phyloP scores from a whole-genome alignment of 345 rosid genomes.

The Trapa incisa region DNA sequence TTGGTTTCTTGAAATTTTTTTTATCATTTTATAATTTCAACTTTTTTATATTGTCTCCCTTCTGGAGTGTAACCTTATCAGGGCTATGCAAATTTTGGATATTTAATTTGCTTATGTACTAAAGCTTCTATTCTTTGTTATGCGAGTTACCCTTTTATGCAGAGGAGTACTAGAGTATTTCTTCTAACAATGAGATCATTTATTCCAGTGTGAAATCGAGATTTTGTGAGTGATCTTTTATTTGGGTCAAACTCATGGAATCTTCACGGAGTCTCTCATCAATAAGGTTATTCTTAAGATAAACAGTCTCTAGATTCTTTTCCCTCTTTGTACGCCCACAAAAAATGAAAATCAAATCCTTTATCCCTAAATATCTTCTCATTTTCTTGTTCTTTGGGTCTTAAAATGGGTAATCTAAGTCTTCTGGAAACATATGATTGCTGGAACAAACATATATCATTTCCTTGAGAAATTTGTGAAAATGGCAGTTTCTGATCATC shows the following conservation, averaged over 20 bases:
- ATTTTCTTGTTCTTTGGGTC: not conserved
- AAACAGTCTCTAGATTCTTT: constrained; percentile 14
- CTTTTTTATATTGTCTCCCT: not conserved
- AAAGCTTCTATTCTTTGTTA: not conserved
- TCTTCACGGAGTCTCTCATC: constrained; percentile 31
- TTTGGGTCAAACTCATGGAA: constrained; percentile 60
- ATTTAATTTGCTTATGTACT: not conserved
- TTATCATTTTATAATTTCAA: not conserved
- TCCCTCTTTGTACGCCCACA: not conserved
- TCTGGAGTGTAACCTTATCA: not conserved
- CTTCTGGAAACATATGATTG: no score
- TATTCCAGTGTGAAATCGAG: constrained; percentile 61
- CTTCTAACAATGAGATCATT: not conserved
- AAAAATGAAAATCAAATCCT: not conserved
- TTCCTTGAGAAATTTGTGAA: not conserved
- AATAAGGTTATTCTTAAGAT: constrained; percentile 54
- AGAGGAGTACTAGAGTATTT: not conserved
- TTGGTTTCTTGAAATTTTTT: not conserved
- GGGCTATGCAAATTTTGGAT: not conserved
- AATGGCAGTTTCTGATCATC: not conserved
- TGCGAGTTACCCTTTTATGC: not conserved
- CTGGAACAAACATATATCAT: not conserved
- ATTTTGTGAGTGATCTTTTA: constrained; percentile 55
- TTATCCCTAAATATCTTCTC: not conserved
- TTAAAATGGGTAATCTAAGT: no score